Conservation (phyloP, 257 asterid genomes). For the Ocimum tenuiflorum region DNA sequence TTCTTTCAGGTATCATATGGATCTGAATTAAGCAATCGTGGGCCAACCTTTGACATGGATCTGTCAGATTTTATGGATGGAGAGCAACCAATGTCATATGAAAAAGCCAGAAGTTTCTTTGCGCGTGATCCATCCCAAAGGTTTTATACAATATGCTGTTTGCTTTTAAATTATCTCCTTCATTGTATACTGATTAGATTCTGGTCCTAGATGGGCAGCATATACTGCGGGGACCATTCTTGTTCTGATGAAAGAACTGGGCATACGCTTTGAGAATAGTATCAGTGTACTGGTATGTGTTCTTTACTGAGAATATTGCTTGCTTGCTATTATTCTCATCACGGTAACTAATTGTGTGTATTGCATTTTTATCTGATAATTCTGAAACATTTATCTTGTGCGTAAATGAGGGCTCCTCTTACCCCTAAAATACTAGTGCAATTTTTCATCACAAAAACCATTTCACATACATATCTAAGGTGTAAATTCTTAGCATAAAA, state of each 20-base stretch:
- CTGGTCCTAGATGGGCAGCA: constrained; percentile 89
- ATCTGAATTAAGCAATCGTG: constrained; percentile 93
- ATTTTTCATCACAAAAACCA: background rate
- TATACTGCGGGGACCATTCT: constrained; percentile 94
- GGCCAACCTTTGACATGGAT: constrained; percentile 99
- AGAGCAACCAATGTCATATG: constrained; percentile 66
- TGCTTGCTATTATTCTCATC: background rate
- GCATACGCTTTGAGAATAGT: constrained; percentile 66
- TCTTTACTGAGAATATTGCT: background rate
- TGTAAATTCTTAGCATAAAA: background rate
- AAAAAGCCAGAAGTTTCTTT: constrained; percentile 71
- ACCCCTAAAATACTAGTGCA: background rate
- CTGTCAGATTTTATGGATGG: constrained; percentile 86
- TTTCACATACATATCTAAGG: background rate
- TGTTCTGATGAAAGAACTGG: constrained; percentile 89
- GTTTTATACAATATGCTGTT: constrained; percentile 27
- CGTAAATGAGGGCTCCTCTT: background rate
- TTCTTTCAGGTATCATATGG: constrained; percentile 84
- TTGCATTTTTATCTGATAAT: background rate
- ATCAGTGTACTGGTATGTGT: constrained; percentile 70
- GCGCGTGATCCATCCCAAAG: constrained; percentile 93
- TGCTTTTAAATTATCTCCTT: constrained; percentile 1
- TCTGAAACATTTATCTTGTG: background rate
- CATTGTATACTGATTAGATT: constrained; percentile 25
- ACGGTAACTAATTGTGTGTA: background rate